These are phyloP conservation scores for Begonia peltatifolia DNA, from an alignment of 306 rosid species.

Conservation along the genomic window DNA sequence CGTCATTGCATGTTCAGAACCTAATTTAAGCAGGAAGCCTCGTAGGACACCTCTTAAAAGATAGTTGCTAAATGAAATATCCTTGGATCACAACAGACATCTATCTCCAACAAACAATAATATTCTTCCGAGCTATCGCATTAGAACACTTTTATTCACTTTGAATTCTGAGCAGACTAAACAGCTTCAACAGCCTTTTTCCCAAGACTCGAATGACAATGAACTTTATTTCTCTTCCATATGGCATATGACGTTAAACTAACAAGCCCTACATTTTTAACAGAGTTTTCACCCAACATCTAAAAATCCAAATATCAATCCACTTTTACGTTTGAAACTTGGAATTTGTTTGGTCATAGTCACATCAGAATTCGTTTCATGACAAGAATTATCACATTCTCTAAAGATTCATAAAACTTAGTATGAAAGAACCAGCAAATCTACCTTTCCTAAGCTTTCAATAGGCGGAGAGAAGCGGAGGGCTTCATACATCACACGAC, in stretches of 20 bases:
- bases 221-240: too few relatives aligned
- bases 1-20: constrained; percentile 90
- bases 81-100: constrained; percentile 8
- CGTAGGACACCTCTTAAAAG: constrained; percentile 85
- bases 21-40: constrained; percentile 81
- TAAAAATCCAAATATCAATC: too few relatives aligned
- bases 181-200: too few relatives aligned
- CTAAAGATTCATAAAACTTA: neutral
- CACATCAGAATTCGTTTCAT: neutral
- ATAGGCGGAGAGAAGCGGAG: constrained; percentile 77
- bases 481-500: constrained; percentile 76
- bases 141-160: too few relatives aligned
- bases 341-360: neutral
- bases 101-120: too few relatives aligned
- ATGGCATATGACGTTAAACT: too few relatives aligned
- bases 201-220: too few relatives aligned
- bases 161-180: too few relatives aligned
- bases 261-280: too few relatives aligned
- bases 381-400: neutral
- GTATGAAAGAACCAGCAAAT: constrained; percentile 9
- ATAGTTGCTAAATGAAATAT: constrained; percentile 23
- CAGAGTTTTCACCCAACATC: too few relatives aligned
- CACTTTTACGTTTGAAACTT: neutral
- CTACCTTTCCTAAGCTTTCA: constrained; percentile 77
- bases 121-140: too few relatives aligned